These are phyloP conservation scores for Lentinula guzmanii DNA, from an alignment of 768 basidiomycete genomes.

Conservation along the genomic window DNA sequence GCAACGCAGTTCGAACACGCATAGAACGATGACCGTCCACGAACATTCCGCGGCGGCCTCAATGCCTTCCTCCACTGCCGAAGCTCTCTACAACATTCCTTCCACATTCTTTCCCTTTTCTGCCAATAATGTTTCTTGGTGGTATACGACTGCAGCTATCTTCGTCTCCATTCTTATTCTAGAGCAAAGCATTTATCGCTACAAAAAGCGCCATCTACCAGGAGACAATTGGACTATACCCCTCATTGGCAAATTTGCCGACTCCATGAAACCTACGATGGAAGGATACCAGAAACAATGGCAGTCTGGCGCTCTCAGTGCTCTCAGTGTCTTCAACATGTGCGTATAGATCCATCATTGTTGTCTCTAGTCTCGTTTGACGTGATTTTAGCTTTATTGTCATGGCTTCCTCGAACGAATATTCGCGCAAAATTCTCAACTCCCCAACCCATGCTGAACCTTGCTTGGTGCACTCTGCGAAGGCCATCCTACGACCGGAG, in stretches of 20 bases:
- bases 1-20: slow-evolving; percentile 13
- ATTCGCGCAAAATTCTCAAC: slow-evolving; percentile 92
- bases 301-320: slow-evolving; percentile 84
- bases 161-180: slow-evolving; percentile 71
- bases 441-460: slow-evolving; percentile 91
- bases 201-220: slow-evolving; percentile 84
- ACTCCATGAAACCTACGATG: slow-evolving; percentile 87
- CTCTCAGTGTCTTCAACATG: slow-evolving; percentile 98
- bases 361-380: not conserved
- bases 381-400: slow-evolving; percentile 79
- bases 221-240: slow-evolving; percentile 93
- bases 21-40: slow-evolving; percentile 22
- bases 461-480: slow-evolving; percentile 89
- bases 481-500: slow-evolving; percentile 74
- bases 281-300: slow-evolving; percentile 91
- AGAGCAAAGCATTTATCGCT: slow-evolving; percentile 85
- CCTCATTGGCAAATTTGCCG: slow-evolving; percentile 94
- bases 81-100: slow-evolving; percentile 38
- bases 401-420: slow-evolving; percentile 93
- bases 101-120: slow-evolving; percentile 32
- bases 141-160: slow-evolving; percentile 66
- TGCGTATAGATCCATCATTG: slow-evolving; percentile 28
- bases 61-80: slow-evolving; percentile 38
- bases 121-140: slow-evolving; percentile 38
- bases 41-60: slow-evolving; percentile 32